These are phyloP conservation scores for Cichorium intybus DNA, from an alignment of 140 eudicot species.

Conservation along the genomic window DNA sequence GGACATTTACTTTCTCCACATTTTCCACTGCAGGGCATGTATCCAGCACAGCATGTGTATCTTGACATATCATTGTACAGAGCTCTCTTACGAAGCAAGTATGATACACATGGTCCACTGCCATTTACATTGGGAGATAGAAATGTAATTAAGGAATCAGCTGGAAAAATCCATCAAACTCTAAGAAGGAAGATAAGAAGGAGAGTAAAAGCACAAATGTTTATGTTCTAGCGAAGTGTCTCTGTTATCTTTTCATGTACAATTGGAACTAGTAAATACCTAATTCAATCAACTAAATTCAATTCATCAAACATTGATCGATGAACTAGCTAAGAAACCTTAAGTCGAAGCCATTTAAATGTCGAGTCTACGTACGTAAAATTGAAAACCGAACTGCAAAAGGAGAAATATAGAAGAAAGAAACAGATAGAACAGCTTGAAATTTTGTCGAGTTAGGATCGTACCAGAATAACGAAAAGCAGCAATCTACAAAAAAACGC, in stretches of 20 bases:
- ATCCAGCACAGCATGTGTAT: constrained; percentile 92
- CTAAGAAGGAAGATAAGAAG: neutral
- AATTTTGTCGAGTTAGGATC: neutral
- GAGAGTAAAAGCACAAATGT: neutral
- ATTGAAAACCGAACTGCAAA: neutral
- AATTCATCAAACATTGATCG: neutral
- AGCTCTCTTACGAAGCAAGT: constrained; percentile 70
- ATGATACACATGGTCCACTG: constrained; percentile 67
- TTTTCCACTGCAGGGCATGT: constrained; percentile 96
- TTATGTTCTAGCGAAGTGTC: neutral
- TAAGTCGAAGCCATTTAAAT: neutral
- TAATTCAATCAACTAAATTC: neutral
- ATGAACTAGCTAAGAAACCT: neutral
- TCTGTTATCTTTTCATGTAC: neutral
- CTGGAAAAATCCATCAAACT: neutral
- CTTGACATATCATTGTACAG: constrained; percentile 69
- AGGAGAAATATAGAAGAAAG: neutral
- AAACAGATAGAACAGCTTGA: neutral
- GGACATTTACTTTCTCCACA: constrained; percentile 99
- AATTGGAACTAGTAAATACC: neutral
- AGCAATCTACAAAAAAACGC: constrained; percentile 45
- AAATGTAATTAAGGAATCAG: neutral
- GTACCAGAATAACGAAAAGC: constrained; percentile 55
- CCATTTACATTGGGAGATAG: neutral
- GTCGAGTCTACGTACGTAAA: too few relatives aligned